Conservation (phyloP, 148 eudicot genomes). For the Cornus controversa region DNA sequence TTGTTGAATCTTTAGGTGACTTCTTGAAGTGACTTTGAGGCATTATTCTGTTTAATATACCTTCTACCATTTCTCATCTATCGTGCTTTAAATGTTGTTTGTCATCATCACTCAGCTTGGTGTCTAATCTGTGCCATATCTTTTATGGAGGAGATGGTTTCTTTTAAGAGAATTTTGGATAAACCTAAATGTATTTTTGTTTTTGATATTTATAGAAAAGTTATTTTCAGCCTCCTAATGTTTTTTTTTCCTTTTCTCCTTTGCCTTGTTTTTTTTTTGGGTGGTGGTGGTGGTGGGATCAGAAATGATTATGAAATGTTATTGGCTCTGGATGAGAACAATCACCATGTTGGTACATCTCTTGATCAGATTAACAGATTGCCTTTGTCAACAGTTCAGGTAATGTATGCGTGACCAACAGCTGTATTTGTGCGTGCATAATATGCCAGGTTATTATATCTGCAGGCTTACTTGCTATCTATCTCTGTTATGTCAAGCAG, state of each 20-base stretch:
- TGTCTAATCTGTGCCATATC: not conserved
- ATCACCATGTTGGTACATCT: conserved; percentile 81
- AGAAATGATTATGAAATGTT: conserved; percentile 93
- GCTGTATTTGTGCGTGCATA: not conserved
- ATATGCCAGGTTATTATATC: not conserved
- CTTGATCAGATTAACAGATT: conserved; percentile 51
- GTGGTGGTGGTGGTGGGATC: not conserved
- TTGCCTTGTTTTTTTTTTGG: too few species aligned
- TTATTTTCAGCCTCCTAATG: not conserved
- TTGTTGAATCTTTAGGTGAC: too few species aligned
- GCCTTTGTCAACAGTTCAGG: conserved; percentile 79
- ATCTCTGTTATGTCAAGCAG: conserved; percentile 38
- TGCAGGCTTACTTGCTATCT: conserved; percentile 3
- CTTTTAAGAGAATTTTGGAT: too few species aligned
- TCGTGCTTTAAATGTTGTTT: too few species aligned
- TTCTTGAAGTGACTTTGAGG: too few species aligned
- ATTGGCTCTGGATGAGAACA: conserved; percentile 94
- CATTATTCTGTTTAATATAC: too few species aligned
- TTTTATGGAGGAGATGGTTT: too few species aligned
- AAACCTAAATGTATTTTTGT: too few species aligned
- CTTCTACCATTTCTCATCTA: too few species aligned
- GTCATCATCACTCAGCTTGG: too few species aligned
- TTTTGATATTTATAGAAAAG: not conserved
- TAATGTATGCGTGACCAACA: conserved; percentile 15
- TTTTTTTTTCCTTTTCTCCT: not conserved